Conservation (phyloP, 164 flowering plant species). For the Vitis labrusca region DNA sequence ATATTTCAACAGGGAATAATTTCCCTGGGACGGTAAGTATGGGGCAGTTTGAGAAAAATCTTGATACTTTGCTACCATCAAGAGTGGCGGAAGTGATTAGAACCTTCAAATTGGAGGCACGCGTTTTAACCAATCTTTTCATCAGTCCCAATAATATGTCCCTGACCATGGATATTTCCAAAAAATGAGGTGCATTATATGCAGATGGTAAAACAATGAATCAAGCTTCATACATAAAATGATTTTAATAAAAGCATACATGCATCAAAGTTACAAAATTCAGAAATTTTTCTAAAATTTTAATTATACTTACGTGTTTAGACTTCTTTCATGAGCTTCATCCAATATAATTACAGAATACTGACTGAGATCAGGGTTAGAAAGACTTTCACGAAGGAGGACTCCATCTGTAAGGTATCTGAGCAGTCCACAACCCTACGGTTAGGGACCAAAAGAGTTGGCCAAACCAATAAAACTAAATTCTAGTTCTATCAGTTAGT, state of each 20-base stretch:
- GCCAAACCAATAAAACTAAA: not conserved
- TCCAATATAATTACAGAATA: constrained; percentile 92
- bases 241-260: not conserved
- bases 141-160: constrained; percentile 88
- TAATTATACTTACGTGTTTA: constrained; percentile 65
- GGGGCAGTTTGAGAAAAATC: constrained; percentile 77
- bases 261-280: not conserved
- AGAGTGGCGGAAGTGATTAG: constrained; percentile 94
- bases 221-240: not conserved
- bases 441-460: constrained; percentile 2
- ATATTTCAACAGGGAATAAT: constrained; percentile 80
- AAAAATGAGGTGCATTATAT: constrained; percentile 7
- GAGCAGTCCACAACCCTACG: constrained; percentile 13
- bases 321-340: constrained; percentile 96
- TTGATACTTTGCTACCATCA: constrained; percentile 91
- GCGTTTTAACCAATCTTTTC: constrained; percentile 73
- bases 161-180: constrained; percentile 37
- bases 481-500: not conserved
- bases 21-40: constrained; percentile 83
- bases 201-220: not conserved
- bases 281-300: not conserved
- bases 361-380: constrained; percentile 72
- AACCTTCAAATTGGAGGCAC: constrained; percentile 69
- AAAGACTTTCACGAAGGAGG: constrained; percentile 90
- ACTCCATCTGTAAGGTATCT: constrained; percentile 97